Percentiles rank a stretch among this genome's conserved stretches.
These are phyloP conservation scores for Nigrospora oryzae DNA, from an alignment of 2,329 filamentous ascomycete genomes.

Conservation along the genomic window DNA sequence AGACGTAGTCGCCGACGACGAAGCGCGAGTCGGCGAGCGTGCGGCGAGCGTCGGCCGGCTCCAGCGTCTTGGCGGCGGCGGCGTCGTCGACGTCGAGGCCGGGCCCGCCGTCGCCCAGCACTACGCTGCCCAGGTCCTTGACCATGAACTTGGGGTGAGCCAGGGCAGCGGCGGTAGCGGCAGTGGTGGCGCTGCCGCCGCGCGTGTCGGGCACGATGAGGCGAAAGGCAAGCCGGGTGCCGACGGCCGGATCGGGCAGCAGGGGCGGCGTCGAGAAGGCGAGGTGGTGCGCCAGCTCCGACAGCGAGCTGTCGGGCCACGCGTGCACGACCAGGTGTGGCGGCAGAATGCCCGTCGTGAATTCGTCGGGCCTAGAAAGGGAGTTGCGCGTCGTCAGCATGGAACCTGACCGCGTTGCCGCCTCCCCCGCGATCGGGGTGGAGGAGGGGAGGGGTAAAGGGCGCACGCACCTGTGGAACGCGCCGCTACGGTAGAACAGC, in stretches of 20 bases:
- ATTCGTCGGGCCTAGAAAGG: constrained; percentile 57
- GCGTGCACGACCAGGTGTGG: constrained; percentile 75
- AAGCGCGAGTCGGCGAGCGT: constrained; percentile 72
- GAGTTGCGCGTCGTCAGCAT: neutral
- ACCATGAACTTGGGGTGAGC: constrained; percentile 52
- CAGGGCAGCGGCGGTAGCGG: constrained; percentile 12
- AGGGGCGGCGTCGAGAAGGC: constrained; percentile 53
- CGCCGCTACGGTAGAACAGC: constrained; percentile 70
- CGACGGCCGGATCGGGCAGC: constrained; percentile 66
- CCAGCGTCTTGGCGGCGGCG: constrained; percentile 16
- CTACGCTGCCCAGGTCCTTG: constrained; percentile 75
- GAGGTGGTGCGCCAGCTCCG: constrained; percentile 73
- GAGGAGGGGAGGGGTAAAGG: neutral
- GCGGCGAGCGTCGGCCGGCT: constrained; percentile 41
- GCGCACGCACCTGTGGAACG: constrained; percentile 52
- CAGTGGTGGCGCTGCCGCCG: constrained; percentile 16
- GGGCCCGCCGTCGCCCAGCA: constrained; percentile 56
- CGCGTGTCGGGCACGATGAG: constrained; percentile 60
- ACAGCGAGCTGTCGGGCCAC: constrained; percentile 72
- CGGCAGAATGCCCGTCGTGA: constrained; percentile 50
- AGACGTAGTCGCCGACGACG: constrained; percentile 82
- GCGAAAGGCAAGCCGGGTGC: constrained; percentile 80
- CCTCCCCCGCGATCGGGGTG: neutral
- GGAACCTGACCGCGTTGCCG: no score
- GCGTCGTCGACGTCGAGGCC: constrained; percentile 20